Evolutionary conservation across 1,139 yeast genomes (phyloP).

Genomic region (Hemisphaericaspora xylanilytica): DNA sequence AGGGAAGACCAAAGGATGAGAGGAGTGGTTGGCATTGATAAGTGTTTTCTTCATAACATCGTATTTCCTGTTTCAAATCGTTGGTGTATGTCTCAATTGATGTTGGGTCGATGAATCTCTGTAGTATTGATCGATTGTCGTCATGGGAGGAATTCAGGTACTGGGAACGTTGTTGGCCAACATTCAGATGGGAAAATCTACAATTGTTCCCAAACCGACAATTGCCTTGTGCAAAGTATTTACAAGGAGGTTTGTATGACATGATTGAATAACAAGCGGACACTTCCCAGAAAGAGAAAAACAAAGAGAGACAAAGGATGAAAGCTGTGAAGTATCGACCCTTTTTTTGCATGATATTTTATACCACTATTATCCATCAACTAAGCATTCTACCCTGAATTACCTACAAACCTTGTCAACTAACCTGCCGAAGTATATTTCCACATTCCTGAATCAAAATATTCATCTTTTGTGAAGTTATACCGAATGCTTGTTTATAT

Average conservation of each 20-base stretch:
- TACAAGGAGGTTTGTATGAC: slow-evolving; percentile 3
- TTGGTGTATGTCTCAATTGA: slow-evolving; percentile 12
- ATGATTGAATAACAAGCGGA: not conserved
- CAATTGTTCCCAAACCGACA: slow-evolving; percentile 26
- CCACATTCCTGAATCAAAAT: slow-evolving; percentile 26
- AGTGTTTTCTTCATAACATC: slow-evolving; percentile 11
- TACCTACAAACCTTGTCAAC: no score
- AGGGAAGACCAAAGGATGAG: slow-evolving; percentile 27
- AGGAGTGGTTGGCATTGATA: slow-evolving; percentile 17
- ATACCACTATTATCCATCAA: not conserved
- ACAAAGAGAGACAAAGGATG: not conserved
- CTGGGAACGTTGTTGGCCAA: not conserved
- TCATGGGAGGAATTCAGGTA: not conserved
- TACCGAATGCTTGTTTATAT: slow-evolving; percentile 60
- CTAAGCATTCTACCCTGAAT: no score
- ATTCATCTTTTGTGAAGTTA: slow-evolving; percentile 33
- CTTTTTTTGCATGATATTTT: not conserved
- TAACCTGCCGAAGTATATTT: slow-evolving; percentile 14
- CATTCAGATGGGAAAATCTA: slow-evolving; percentile 18
- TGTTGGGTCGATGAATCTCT: slow-evolving; percentile 11
- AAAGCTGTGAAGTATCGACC: not conserved
- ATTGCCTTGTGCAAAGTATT: slow-evolving; percentile 16
- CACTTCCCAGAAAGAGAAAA: not conserved
- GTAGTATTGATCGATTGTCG: slow-evolving; percentile 5
- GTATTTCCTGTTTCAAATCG: slow-evolving; percentile 17